Evolutionary conservation across 345 rosid genomes (phyloP).

Genomic region (Orychophragmus violaceus): DNA sequence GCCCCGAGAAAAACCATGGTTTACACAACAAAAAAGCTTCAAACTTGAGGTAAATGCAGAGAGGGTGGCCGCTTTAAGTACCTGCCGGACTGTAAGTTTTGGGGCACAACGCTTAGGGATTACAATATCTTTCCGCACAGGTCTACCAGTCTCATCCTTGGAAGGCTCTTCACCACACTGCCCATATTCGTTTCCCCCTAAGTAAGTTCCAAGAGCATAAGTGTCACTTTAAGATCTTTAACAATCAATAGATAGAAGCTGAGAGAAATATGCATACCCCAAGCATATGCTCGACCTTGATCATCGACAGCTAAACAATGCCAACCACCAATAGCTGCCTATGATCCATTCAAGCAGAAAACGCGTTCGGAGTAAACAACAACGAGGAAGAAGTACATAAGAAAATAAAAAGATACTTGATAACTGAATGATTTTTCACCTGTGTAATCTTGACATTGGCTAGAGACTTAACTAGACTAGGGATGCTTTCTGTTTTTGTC

Average conservation of each 20-base stretch:
- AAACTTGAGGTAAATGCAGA: background rate
- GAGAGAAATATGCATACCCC: slow-evolving; percentile 52
- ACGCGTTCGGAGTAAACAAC: background rate
- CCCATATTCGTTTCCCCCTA: slow-evolving; percentile 98
- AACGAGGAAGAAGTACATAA: background rate
- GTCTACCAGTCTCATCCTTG: slow-evolving; percentile 78
- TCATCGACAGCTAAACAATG: slow-evolving; percentile 99
- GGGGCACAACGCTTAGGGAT: slow-evolving; percentile 96
- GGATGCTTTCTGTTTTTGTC: slow-evolving; percentile 82
- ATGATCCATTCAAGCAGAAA: slow-evolving; percentile 19
- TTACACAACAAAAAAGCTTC: background rate
- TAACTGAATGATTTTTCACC: slow-evolving; percentile 33
- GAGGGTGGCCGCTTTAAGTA: slow-evolving; percentile 14
- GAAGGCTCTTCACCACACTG: slow-evolving; percentile 98
- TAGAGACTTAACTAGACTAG: slow-evolving; percentile 75
- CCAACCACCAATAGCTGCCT: slow-evolving; percentile 99
- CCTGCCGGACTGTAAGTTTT: slow-evolving; percentile 86
- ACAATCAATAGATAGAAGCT: background rate
- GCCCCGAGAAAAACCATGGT: background rate
- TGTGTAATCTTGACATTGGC: slow-evolving; percentile 73
- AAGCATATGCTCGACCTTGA: slow-evolving; percentile 93
- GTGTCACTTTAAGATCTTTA: background rate
- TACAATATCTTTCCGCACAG: slow-evolving; percentile 78
- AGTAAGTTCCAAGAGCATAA: background rate
- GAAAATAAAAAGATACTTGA: background rate